phyloP scores from a whole-genome alignment of 768 basidiomycete genomes.

The Pleurotus salmoneostramineus region DNA sequence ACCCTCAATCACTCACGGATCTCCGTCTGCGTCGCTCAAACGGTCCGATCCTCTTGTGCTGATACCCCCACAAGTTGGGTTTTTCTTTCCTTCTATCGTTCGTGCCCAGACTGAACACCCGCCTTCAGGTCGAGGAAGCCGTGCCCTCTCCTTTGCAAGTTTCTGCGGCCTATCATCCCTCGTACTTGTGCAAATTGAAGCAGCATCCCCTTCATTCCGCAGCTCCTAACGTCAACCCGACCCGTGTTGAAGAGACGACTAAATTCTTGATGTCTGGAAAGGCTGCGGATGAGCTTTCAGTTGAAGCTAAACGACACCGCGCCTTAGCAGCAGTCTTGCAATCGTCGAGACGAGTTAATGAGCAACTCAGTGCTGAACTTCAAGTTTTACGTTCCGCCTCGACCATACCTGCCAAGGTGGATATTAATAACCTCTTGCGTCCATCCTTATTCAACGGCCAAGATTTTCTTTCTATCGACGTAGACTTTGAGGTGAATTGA shows the following conservation, averaged over 20 bases:
- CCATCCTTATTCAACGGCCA: too few species aligned
- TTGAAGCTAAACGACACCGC: slow-evolving; percentile 5
- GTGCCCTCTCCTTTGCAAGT: slow-evolving; percentile 29
- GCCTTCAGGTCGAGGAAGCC: neutral
- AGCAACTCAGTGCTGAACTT: slow-evolving; percentile 10
- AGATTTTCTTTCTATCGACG: neutral
- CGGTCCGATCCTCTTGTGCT: too few species aligned
- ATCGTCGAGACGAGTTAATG: slow-evolving; percentile 8
- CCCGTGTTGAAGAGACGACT: slow-evolving; percentile 20
- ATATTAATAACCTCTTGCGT: too few species aligned
- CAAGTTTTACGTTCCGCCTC: neutral
- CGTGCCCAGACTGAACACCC: neutral
- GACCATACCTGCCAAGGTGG: neutral
- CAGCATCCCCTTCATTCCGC: slow-evolving; percentile 21
- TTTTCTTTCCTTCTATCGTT: neutral
- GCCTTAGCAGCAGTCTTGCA: slow-evolving; percentile 19
- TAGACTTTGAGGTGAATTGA: slow-evolving; percentile 18
- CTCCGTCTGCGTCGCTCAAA: too few species aligned
- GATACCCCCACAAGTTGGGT: neutral
- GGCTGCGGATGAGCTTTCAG: too few species aligned
- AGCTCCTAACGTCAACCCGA: neutral
- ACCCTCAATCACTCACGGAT: neutral
- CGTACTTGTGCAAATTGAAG: slow-evolving; percentile 27
- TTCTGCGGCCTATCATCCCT: slow-evolving; percentile 45
- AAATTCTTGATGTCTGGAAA: too few species aligned